Evolutionary conservation across 2,329 filamentous ascomycete genomes (phyloP).

Genomic region (Nigrospora oryzae): DNA sequence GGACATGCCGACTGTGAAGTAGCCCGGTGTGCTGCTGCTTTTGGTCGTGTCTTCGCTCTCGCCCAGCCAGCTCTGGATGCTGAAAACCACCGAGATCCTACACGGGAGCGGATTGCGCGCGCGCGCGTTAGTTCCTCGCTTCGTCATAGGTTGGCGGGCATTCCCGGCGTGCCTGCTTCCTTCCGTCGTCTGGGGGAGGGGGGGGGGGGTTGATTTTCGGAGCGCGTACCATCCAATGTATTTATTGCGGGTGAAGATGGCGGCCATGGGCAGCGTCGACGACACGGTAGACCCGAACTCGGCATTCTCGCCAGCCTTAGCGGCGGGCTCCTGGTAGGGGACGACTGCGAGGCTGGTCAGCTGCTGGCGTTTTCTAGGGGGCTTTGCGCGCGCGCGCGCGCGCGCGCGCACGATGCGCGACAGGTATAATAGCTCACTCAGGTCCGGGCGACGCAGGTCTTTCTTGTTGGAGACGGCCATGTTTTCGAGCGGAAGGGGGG

Average conservation of each 20-base stretch:
- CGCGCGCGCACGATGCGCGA: no score
- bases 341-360: constrained; percentile 51
- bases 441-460: constrained; percentile 67
- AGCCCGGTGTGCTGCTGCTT: constrained; percentile 57
- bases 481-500: neutral
- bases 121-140: neutral
- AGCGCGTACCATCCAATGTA: constrained; percentile 56
- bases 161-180: neutral
- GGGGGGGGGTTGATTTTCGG: no score
- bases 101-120: neutral
- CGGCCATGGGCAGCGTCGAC: constrained; percentile 88
- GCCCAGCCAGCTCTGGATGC: constrained; percentile 68
- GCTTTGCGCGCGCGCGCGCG: no score
- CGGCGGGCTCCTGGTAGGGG: constrained; percentile 71
- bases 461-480: constrained; percentile 57
- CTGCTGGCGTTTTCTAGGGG: neutral
- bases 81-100: constrained; percentile 66
- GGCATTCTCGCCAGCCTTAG: constrained; percentile 49
- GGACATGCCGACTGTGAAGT: constrained; percentile 72
- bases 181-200: no score
- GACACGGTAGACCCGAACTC: constrained; percentile 66
- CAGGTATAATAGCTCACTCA: constrained; percentile 48
- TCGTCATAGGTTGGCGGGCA: neutral
- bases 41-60: constrained; percentile 62
- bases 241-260: constrained; percentile 89